Evolutionary conservation across 371 early-diverging fungal species (phyloP), one percentile per base, ranked within the genome.

Genomic region (Lichtheimia corymbifera): DNA sequence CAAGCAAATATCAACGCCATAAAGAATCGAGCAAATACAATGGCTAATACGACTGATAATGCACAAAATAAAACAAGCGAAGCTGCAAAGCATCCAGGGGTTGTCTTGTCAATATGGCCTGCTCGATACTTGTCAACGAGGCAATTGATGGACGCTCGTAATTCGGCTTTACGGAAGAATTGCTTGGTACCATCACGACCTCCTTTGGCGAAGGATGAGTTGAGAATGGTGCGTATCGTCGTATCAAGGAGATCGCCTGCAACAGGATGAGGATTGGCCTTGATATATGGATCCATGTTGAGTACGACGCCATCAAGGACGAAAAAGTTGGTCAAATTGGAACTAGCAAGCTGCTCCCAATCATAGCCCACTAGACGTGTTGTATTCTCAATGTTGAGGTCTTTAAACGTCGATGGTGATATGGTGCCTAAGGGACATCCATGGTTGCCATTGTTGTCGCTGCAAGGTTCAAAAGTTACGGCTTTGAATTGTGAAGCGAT

Each of bases 1-100:
- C 94, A 93, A 42, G 87, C 85, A 73, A 96, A 97, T 28, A 88
- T 66, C 35, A 92, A 72, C 12, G 96, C 96, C 84, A 96, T 89
- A 60, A 85, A 62, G 73, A 95, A 95, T 5, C 92, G 86, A 17
- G 82, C 72, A 49, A 89, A 54, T 27, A 92, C 83, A 55, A 93
- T 83, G 15, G 89, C 78, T 17, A 88, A 67, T 55, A 92, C 87
- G 14, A 91, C 79, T 3, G 83, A 71, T 55, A 92, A 64, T 17
- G 90, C 86, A 25, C 86, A 70, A 59, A 78, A 86, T 62, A 89
- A 76, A 72, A 91, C 84, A 28, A 93, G 70, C 52, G 92, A 82
- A 4, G 92, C 87, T 2, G 90, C 85, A 58, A 96, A 88, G 78
- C 98, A 97, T 9, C 97, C 96, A 22, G 84, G 82, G 4, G 93